These are phyloP conservation scores for Hypsizygus marmoreus DNA, from an alignment of 768 basidiomycete genomes.

Conservation along the genomic window DNA sequence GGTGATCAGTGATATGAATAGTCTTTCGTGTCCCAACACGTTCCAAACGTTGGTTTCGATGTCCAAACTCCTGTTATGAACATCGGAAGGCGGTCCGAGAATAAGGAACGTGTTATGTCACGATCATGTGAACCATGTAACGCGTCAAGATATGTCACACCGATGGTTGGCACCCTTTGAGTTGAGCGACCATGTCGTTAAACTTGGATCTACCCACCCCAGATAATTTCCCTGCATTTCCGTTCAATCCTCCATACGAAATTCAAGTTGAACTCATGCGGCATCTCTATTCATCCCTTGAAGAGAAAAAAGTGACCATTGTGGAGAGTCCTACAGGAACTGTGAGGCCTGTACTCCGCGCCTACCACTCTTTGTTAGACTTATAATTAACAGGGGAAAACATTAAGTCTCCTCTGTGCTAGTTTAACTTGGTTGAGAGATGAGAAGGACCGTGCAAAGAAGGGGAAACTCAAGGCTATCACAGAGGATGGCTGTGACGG, in stretches of 20 bases:
- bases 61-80: too few species aligned
- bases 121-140: neutral
- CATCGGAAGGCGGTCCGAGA: too few species aligned
- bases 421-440: constrained; percentile 76
- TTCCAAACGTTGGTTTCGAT: too few species aligned
- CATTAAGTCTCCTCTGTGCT: constrained; percentile 76
- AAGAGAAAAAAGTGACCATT: constrained; percentile 73
- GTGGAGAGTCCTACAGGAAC: constrained; percentile 91
- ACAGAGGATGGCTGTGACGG: constrained; percentile 35
- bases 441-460: constrained; percentile 67
- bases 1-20: too few species aligned
- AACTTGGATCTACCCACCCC: constrained; percentile 62
- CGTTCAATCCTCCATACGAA: constrained; percentile 77
- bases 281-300: constrained; percentile 80
- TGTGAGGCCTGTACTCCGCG: constrained; percentile 39
- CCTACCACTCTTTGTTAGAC: neutral
- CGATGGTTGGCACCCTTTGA: neutral
- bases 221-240: constrained; percentile 72
- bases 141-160: too few species aligned
- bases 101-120: too few species aligned
- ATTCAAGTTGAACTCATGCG: constrained; percentile 90
- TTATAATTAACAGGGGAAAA: constrained; percentile 67
- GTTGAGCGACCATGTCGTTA: constrained; percentile 8
- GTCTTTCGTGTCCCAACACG: too few species aligned
- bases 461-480: constrained; percentile 55